These are phyloP conservation scores for Quercus lobata DNA, from an alignment of 331 rosid genomes.

Conservation along the genomic window DNA sequence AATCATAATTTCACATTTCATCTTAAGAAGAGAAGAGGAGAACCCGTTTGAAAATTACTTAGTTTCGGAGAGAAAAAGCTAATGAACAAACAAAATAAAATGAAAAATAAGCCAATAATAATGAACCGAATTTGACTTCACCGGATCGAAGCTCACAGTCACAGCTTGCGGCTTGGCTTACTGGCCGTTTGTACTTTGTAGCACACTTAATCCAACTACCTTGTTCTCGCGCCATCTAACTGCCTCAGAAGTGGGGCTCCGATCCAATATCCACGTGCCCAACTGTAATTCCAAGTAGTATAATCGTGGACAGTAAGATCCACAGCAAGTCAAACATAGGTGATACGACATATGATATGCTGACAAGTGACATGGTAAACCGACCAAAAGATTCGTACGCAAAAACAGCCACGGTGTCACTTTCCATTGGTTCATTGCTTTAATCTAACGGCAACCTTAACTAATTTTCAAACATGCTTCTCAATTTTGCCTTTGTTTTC, in stretches of 20 bases:
- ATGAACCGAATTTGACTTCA: background rate
- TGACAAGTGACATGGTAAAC: background rate
- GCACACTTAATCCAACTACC: background rate
- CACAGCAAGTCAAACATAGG: background rate
- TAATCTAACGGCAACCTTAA: background rate
- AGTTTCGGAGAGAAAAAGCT: too few species aligned
- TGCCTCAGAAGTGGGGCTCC: background rate
- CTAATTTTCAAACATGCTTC: background rate
- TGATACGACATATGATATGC: background rate
- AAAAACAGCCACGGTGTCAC: background rate
- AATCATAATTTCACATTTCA: too few species aligned
- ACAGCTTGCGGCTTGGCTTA: background rate
- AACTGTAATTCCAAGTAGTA: background rate
- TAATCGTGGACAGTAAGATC: background rate
- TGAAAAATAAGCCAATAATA: background rate
- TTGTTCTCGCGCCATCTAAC: background rate
- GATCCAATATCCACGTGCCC: background rate
- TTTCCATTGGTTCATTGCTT: background rate
- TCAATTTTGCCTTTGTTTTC: background rate
- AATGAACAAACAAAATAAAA: too few species aligned
- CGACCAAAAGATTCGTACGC: background rate
- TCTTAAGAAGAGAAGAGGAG: rapidly evolving
- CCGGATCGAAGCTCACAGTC: background rate
- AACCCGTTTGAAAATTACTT: rapidly evolving
- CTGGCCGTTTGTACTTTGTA: background rate